These are phyloP conservation scores for Diaporthe longicolla DNA, from an alignment of 2,329 filamentous ascomycete species.

Conservation along the genomic window DNA sequence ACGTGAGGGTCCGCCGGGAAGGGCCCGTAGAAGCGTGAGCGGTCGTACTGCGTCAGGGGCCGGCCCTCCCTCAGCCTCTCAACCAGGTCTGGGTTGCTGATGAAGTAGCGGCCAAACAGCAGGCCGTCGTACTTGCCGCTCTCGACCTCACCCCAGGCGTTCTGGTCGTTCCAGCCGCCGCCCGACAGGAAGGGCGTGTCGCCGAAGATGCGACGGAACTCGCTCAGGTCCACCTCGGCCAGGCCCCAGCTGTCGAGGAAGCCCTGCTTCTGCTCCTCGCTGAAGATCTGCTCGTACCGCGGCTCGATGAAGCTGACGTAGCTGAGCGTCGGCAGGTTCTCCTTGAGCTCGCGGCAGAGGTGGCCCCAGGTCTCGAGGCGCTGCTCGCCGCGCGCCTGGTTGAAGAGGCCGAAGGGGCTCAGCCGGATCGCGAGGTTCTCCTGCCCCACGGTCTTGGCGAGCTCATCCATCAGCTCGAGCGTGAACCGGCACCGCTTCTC, in stretches of 20 bases:
- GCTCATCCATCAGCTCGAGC: constrained; percentile 66
- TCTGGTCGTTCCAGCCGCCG: constrained; percentile 47
- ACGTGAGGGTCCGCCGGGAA: constrained; percentile 30
- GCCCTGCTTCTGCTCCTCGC: constrained; percentile 49
- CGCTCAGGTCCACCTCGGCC: constrained; percentile 36
- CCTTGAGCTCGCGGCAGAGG: constrained; percentile 63
- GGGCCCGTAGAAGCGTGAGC: constrained; percentile 55
- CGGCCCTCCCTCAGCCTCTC: constrained; percentile 56
- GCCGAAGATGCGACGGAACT: constrained; percentile 42
- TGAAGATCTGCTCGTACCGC: constrained; percentile 55
- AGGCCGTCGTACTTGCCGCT: constrained; percentile 48
- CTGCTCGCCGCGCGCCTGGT: constrained; percentile 62
- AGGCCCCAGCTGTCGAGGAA: constrained; percentile 39
- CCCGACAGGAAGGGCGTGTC: constrained; percentile 50
- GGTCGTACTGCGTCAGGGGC: constrained; percentile 54
- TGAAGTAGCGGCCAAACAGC: constrained; percentile 58
- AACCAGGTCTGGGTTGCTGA: constrained; percentile 60
- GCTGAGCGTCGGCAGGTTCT: constrained; percentile 61
- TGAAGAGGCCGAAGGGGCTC: constrained; percentile 68
- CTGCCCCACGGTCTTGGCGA: constrained; percentile 64
- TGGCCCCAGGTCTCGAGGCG: constrained; percentile 71
- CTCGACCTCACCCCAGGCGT: constrained; percentile 49
- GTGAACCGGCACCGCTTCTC: constrained; percentile 67
- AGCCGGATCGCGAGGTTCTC: constrained; percentile 66
- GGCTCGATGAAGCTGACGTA: constrained; percentile 72